Conservation (phyloP, 805 yeast genomes). For the Pichia ethanolica region DNA sequence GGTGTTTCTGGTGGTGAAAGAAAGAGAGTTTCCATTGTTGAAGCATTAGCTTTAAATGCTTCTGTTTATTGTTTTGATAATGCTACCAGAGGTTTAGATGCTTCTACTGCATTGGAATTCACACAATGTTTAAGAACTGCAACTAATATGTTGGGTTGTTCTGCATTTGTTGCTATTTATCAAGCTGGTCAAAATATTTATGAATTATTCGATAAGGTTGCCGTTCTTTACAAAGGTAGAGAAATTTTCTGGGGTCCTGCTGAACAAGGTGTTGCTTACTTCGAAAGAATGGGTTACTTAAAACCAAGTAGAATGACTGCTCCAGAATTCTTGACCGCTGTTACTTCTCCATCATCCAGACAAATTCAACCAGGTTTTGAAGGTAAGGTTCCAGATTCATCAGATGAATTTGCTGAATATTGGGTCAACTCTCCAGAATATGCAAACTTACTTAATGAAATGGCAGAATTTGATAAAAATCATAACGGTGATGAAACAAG, state of each 20-base stretch:
- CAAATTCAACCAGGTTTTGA: constrained; percentile 19
- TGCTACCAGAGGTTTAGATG: constrained; percentile 79
- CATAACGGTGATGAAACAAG: constrained; percentile 29
- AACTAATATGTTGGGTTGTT: constrained; percentile 9
- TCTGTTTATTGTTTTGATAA: constrained; percentile 69
- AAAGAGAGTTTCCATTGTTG: constrained; percentile 78
- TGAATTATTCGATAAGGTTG: constrained; percentile 54
- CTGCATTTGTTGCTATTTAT: constrained; percentile 17
- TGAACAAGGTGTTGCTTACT: constrained; percentile 45
- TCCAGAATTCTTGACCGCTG: constrained; percentile 22
- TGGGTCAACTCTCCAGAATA: constrained; percentile 57
- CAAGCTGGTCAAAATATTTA: constrained; percentile 65
- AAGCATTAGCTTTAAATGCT: constrained; percentile 60
- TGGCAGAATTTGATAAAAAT: constrained; percentile 29
- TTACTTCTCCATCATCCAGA: constrained; percentile 11
- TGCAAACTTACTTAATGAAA: constrained; percentile 28
- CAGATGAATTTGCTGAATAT: constrained; percentile 51
- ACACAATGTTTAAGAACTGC: constrained; percentile 51
- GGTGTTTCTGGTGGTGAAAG: constrained; percentile 83
- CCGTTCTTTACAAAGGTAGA: constrained; percentile 50
- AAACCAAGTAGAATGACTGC: constrained; percentile 17
- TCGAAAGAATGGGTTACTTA: constrained; percentile 54
- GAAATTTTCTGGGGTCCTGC: constrained; percentile 64
- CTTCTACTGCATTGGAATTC: constrained; percentile 77
- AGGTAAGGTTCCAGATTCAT: constrained; percentile 46